Percentiles rank a stretch among this genome's conserved stretches.
Evolutionary conservation across 2,329 filamentous ascomycete species (phyloP).

Genomic region (Neofusicoccum laricinum): DNA sequence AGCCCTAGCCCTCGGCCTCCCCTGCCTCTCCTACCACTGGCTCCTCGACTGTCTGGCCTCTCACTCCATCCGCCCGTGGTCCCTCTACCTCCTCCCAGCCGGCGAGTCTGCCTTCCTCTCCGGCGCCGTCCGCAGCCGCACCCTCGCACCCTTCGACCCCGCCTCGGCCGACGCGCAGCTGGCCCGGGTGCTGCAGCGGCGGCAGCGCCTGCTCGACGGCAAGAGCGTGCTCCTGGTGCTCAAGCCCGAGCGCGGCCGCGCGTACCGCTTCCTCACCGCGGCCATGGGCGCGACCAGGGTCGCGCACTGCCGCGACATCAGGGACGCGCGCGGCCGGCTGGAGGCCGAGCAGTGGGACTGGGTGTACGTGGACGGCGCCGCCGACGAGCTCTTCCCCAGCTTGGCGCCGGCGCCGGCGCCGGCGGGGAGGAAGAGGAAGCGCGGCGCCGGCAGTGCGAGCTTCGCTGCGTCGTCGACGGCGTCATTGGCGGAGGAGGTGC

Average conservation of each 20-base stretch:
- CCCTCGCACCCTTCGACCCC: conserved; percentile 59
- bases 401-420: conserved; percentile 33
- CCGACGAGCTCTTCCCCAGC: conserved; percentile 53
- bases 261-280: conserved; percentile 77
- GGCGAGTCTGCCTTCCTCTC: conserved; percentile 75
- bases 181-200: conserved; percentile 25
- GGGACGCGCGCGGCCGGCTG: conserved; percentile 62
- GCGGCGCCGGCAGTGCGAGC: conserved; percentile 15
- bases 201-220: conserved; percentile 63
- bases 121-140: conserved; percentile 73
- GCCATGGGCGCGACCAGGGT: conserved; percentile 71
- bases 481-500: conserved; percentile 2
- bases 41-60: conserved; percentile 67
- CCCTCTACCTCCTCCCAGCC: conserved; percentile 78
- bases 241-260: conserved; percentile 54
- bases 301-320: conserved; percentile 61
- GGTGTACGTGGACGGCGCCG: conserved; percentile 72
- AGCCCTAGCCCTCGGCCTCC: conserved; percentile 83
- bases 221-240: conserved; percentile 70
- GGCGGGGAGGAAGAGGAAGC: conserved; percentile 44
- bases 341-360: conserved; percentile 65
- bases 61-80: conserved; percentile 66
- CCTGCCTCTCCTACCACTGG: conserved; percentile 83
- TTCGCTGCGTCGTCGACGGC: not conserved
- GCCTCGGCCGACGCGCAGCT: conserved; percentile 45